Conservation (phyloP, 2,329 filamentous ascomycete species). For the Phyllosticta paracitricarpa region DNA sequence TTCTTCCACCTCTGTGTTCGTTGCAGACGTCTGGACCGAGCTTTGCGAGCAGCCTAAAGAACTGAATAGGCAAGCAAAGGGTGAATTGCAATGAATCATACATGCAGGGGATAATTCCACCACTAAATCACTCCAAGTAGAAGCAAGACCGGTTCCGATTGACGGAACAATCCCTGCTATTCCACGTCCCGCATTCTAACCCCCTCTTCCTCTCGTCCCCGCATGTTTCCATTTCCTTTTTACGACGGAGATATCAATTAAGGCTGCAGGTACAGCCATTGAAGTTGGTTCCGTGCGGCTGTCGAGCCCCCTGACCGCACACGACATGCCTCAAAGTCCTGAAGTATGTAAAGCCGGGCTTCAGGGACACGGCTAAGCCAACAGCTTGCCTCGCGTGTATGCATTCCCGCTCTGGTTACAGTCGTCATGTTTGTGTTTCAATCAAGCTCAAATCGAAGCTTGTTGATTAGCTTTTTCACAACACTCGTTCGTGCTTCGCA, state of each 20-base stretch:
- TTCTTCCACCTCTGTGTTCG: no score
- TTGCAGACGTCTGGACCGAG: no score
- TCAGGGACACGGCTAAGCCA: background rate
- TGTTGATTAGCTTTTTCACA: background rate
- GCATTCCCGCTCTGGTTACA: background rate
- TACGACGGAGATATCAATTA: background rate
- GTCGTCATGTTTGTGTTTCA: background rate
- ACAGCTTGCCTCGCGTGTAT: background rate
- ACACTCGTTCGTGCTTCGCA: constrained; percentile 20
- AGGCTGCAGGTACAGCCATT: background rate
- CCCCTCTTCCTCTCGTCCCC: background rate
- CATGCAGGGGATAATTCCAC: background rate
- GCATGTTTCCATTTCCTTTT: background rate
- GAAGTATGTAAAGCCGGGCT: background rate
- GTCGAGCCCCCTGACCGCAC: background rate
- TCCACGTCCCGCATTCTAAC: background rate
- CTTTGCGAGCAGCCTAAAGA: no score
- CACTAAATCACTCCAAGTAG: background rate
- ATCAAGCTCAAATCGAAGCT: background rate
- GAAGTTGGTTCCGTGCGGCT: background rate
- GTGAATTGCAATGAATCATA: background rate
- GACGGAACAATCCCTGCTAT: background rate
- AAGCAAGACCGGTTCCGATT: background rate
- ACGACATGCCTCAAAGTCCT: background rate
- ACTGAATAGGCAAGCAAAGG: no score